These are phyloP conservation scores for Coccinonectria pachysandricola DNA, from an alignment of 2,329 filamentous ascomycete genomes.

Conservation along the genomic window DNA sequence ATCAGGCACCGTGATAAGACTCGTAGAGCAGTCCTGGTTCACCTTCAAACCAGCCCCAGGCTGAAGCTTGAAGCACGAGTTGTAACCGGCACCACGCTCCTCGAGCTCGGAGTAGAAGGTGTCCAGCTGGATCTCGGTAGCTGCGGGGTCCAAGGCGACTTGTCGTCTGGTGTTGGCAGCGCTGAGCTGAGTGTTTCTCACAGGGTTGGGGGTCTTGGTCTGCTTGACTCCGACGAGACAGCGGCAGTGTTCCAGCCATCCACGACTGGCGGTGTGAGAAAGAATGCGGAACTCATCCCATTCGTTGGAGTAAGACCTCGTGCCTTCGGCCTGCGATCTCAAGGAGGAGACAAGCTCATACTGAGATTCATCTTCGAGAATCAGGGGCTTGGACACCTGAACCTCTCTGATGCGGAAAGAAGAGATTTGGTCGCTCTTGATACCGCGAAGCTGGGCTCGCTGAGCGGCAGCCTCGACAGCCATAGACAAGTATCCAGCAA, in stretches of 20 bases:
- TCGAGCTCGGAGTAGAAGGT: slow-evolving; percentile 19
- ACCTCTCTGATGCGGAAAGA: slow-evolving; percentile 14
- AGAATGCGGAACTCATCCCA: slow-evolving; percentile 49
- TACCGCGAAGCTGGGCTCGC: slow-evolving; percentile 15
- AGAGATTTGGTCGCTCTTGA: slow-evolving; percentile 12
- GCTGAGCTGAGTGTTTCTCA: slow-evolving; percentile 7
- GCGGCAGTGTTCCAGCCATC: slow-evolving; percentile 49
- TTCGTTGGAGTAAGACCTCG: slow-evolving; percentile 25
- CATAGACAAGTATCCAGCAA: slow-evolving; percentile 43
- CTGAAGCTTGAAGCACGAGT: slow-evolving; percentile 13
- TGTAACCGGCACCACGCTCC: slow-evolving; percentile 16
- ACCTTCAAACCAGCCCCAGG: slow-evolving; percentile 5
- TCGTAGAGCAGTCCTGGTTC: slow-evolving; percentile 8
- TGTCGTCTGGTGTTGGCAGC: slow-evolving; percentile 6
- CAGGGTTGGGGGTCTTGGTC: slow-evolving; percentile 10
- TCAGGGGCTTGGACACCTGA: slow-evolving; percentile 16
- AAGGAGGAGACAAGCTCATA: slow-evolving; percentile 19
- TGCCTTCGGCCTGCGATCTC: slow-evolving; percentile 18
- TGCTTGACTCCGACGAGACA: slow-evolving; percentile 36
- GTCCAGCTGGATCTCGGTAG: slow-evolving; percentile 5
- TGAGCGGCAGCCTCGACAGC: slow-evolving; percentile 36
- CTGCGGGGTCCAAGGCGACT: slow-evolving; percentile 1
- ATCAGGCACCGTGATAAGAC: slow-evolving; percentile 29
- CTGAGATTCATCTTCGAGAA: slow-evolving; percentile 15
- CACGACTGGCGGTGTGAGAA: slow-evolving; percentile 38